Evolutionary conservation across 768 basidiomycete species (phyloP), one percentile per base, ranked within the genome.

Genomic region (Leccinellum luteum): DNA sequence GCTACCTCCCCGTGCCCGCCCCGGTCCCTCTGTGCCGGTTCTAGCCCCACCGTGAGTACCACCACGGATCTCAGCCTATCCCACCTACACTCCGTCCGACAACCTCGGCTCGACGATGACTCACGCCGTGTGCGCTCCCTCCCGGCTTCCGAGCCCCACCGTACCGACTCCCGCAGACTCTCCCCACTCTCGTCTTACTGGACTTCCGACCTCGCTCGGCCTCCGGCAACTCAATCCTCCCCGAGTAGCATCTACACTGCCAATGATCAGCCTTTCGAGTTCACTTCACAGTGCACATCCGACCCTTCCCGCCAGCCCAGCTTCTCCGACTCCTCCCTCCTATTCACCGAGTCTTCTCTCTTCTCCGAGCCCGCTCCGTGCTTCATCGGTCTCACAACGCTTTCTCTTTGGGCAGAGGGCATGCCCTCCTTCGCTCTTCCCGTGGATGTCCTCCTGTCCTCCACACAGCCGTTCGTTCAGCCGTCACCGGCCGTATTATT

Each of bases 361-460:
- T 67, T 71, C 59, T 54, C 61, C 56, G 58, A 74, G 38, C 55
- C 73, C 68, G 68, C 64, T 66, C 76, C 68, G 69, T 71, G 59
- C 59, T 70, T 69, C 27, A 56, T 64, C 54, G 78, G 74, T 41
- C 57, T 79, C 47, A 71, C 72, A 14, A 48, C 41, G 48, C 68
- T 89, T 55, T 79, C 77, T 41, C 75, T 90, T 17, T 79, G 79
- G 66, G 84, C 88, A 23, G 85, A 87, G 62, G 86, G 87, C 57
- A 87, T 89, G 84, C 73, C 78, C n/a, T 78, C 84, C 17, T 78
- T 85, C 54, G 73, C 77, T 30, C 75, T 89, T 68, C 81, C 85
- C 59, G 74, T 87, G 55, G 86, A 86, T 67, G 74, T 78, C 21
- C 71, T 86, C 48, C 60, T 74, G 48, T 75, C 79, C 48, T 72